These are phyloP conservation scores for Copromyces sp. DNA, from an alignment of 495 filamentous ascomycete species.

Conservation along the genomic window DNA sequence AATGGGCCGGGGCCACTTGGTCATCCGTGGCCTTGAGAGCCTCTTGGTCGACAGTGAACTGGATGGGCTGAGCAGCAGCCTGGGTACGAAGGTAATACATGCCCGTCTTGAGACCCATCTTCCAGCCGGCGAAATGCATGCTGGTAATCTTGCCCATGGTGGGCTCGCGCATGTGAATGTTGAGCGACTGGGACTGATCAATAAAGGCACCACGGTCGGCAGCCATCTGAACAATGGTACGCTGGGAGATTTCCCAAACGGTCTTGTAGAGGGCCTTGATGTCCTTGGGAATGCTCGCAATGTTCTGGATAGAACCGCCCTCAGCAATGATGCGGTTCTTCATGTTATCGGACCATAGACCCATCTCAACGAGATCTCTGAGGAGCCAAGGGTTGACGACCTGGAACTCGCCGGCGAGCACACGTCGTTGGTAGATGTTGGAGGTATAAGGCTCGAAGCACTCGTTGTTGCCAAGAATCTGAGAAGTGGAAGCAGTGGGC, in stretches of 20 bases:
- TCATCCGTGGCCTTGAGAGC: conserved; percentile 83
- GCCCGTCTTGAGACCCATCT: conserved; percentile 95
- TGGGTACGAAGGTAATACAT: conserved; percentile 99
- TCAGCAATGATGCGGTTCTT: conserved; percentile 99
- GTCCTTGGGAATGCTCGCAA: conserved; percentile 89
- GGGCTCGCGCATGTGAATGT: conserved; percentile 98
- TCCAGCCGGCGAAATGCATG: conserved; percentile 99
- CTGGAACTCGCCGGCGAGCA: conserved; percentile 96
- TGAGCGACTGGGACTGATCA: conserved; percentile 96
- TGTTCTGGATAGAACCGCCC: conserved; percentile 90
- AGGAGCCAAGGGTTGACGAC: conserved; percentile 98
- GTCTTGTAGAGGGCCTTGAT: conserved; percentile 99
- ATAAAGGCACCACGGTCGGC: conserved; percentile 97
- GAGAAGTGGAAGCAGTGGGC: conserved; percentile 92
- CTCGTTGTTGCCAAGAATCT: conserved; percentile 97
- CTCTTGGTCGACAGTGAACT: conserved; percentile 98
- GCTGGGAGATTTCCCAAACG: conserved; percentile 99
- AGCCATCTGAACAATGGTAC: conserved; percentile 90
- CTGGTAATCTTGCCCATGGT: conserved; percentile 99
- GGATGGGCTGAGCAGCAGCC: conserved; percentile 91
- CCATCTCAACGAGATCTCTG: conserved; percentile 95
- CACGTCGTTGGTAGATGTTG: conserved; percentile 98
- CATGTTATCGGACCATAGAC: conserved; percentile 98
- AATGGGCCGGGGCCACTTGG: conserved; percentile 54
- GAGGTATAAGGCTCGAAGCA: conserved; percentile 99